A percentile compares a stretch with the other conserved stretches of the same genome.
These are phyloP conservation scores for Hypoxylon lienhwacheense DNA, from an alignment of 495 filamentous ascomycete species.

Conservation along the genomic window DNA sequence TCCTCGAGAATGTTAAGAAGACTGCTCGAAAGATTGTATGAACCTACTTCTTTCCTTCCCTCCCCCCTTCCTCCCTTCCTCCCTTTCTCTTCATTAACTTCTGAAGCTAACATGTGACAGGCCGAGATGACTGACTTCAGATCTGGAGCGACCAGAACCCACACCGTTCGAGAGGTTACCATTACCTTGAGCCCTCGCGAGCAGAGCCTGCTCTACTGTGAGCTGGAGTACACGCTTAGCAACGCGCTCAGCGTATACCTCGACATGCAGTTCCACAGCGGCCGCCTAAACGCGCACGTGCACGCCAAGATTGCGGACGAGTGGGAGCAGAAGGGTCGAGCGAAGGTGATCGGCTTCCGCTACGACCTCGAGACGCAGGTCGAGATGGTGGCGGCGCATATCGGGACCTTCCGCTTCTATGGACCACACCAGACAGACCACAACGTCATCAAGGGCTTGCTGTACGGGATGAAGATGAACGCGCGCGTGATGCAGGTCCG, in stretches of 20 bases:
- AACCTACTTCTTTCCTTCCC: not conserved
- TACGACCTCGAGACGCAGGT: slow-evolving; percentile 55
- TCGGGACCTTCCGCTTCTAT: slow-evolving; percentile 49
- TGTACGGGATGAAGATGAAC: slow-evolving; percentile 47
- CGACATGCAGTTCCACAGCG: slow-evolving; percentile 41
- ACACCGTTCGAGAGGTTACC: slow-evolving; percentile 25
- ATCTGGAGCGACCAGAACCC: slow-evolving; percentile 8
- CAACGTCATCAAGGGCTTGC: slow-evolving; percentile 35
- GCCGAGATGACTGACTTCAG: slow-evolving; percentile 37
- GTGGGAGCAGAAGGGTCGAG: slow-evolving; percentile 48
- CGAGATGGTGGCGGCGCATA: slow-evolving; percentile 45
- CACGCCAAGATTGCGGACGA: slow-evolving; percentile 41
- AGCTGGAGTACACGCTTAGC: slow-evolving; percentile 46
- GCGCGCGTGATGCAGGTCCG: slow-evolving; percentile 45
- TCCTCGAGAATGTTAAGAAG: slow-evolving; percentile 45
- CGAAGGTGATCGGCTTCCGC: slow-evolving; percentile 48
- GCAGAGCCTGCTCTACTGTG: slow-evolving; percentile 51
- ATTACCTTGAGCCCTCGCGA: slow-evolving; percentile 50
- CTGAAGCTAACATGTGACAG: slow-evolving; percentile 26
- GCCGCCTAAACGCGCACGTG: slow-evolving; percentile 42
- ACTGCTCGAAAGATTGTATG: slow-evolving; percentile 51
- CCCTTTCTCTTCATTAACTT: not conserved
- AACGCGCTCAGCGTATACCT: slow-evolving; percentile 46
- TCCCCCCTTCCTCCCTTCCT: not conserved
- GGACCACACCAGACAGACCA: slow-evolving; percentile 34